Evolutionary conservation across 129 eudicot species (phyloP), one percentile per base, ranked within the genome.

Genomic region (Daucus carota): DNA sequence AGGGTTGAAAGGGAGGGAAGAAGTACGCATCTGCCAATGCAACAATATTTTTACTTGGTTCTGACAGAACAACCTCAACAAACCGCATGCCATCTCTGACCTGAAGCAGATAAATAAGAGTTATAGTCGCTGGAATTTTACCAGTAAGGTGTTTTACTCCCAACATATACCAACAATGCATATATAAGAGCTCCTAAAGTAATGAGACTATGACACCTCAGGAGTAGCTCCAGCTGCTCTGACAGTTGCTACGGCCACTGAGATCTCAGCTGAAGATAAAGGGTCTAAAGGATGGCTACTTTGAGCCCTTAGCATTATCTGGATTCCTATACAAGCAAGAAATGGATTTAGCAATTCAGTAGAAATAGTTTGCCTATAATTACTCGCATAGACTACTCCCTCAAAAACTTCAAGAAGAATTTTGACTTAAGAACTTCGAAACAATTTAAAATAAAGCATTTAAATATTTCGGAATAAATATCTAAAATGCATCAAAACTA

Each of bases 201-300:
- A 40, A 40, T 70, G 18, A 34, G 18, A 67, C 97, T 97, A 36
- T 31, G 41, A 34, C 18, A 67, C 99, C 99, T 95, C 99, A 44
- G 99, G 97, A 68, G 96, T 95, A 42, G 94, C 92, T 73, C 99
- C 99, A 89, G 99, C 99, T 72, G 99, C 99, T 81, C 99, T 81
- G 78, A 95, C 99, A 79, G 99, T 92, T 79, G 90, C 99, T 60
- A 92, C 95, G 9, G 97, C 99, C 75, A 95, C 94, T 81, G 88
- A 81, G 81, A 95, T 95, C 85, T 95, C 99, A 50, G 97, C 87
- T 81, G 97, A 89, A 77, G 97, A 84, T 81, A 95, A 80, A 47
- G 99, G 99, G 76, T 95, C 99, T 86, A 95, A 83, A 74, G 99
- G 99, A 85, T 95, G 99, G 77, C 93, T 85, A 44, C 85, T 88